Evolutionary conservation across 805 yeast species (phyloP), one percentile per base, ranked within the genome.

Genomic region (Saccharomycopsis guyanensis): DNA sequence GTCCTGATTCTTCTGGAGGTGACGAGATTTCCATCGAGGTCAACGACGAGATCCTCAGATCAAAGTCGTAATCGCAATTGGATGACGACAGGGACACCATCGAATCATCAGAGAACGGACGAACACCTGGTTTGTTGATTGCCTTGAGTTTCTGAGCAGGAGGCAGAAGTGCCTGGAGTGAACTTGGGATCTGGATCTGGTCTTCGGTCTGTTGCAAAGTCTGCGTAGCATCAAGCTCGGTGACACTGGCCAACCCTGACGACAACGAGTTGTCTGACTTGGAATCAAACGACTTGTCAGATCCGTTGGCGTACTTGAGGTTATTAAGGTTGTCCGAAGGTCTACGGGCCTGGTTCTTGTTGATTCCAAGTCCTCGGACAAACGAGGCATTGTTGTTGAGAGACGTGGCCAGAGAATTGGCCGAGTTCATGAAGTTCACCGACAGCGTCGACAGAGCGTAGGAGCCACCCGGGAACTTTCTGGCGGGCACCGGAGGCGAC

Each of bases 311-410:
- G 8, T n/a, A 24, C 33, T 50, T 50, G 31, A 50, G 40, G 31
- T 36, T 45, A 13, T 25, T 16, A 16, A 50, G 40, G 24, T 50
- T 50, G 25, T 50, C 53, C 25, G 49, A 43, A n/a, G 53, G 53
- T 24, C 53, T 24, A 38, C 53, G 23, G 4, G 48, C 45, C 33
- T 44, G 47, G 27, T 19, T 43, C 19, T 42, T 43, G 37, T 50
- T 47, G 8, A 50, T 47, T 7, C 53, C 53, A 12, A 50, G 33
- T n/a, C 53, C 53, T 41, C 53, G 34, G 12, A 50, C 51, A 45
- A 37, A 50, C 22, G 46, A 40, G 3, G 50, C 50, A 27, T 50
- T 50, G 18, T 50, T 50, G n/a, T 27, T 40, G 5, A 47, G 38
- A 3, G 52, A 40, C n/a, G 25, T 24, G 20, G 37, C 35, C 18